Evolutionary conservation across 2,329 filamentous ascomycete genomes (phyloP).

Genomic region (Ophiocordyceps camponoti-leonardi): DNA sequence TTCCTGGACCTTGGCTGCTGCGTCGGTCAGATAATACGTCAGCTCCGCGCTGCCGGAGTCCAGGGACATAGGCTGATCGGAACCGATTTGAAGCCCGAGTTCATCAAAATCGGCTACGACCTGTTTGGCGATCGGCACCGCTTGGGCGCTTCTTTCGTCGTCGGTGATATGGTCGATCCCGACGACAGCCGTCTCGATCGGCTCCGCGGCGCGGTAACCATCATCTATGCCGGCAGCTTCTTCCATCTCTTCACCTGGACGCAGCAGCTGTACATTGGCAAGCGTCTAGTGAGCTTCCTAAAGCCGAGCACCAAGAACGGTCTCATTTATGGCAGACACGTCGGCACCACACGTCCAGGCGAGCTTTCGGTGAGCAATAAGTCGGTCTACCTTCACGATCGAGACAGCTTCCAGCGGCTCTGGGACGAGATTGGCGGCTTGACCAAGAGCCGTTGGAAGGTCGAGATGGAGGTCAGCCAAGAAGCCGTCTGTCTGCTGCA

Average conservation of each 20-base stretch:
- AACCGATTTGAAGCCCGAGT: conserved; percentile 28
- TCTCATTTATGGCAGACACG: conserved; percentile 33
- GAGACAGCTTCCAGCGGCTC: conserved; percentile 29
- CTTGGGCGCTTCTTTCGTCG: conserved; percentile 29
- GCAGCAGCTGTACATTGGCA: conserved; percentile 26
- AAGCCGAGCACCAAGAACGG: conserved; percentile 23
- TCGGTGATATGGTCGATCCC: conserved; percentile 30
- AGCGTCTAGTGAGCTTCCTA: conserved; percentile 26
- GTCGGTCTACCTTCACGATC: conserved; percentile 28
- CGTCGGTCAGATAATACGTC: conserved; percentile 31
- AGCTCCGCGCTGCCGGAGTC: conserved; percentile 31
- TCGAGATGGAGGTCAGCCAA: conserved; percentile 19
- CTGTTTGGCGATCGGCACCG: conserved; percentile 41
- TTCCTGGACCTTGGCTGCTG: conserved; percentile 34
- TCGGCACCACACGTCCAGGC: conserved; percentile 19
- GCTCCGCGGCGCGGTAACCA: conserved; percentile 23
- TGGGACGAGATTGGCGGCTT: conserved; percentile 34
- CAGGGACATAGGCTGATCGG: conserved; percentile 29
- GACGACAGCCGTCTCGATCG: conserved; percentile 16
- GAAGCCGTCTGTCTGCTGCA: conserved; percentile 7
- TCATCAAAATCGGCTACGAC: conserved; percentile 42
- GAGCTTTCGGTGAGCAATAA: conserved; percentile 5
- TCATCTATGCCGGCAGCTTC: conserved; percentile 31
- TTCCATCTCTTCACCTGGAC: conserved; percentile 32
- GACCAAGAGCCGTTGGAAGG: conserved; percentile 31